These are phyloP conservation scores for Ciborinia camelliae DNA, from an alignment of 2,329 filamentous ascomycete species.

Conservation along the genomic window DNA sequence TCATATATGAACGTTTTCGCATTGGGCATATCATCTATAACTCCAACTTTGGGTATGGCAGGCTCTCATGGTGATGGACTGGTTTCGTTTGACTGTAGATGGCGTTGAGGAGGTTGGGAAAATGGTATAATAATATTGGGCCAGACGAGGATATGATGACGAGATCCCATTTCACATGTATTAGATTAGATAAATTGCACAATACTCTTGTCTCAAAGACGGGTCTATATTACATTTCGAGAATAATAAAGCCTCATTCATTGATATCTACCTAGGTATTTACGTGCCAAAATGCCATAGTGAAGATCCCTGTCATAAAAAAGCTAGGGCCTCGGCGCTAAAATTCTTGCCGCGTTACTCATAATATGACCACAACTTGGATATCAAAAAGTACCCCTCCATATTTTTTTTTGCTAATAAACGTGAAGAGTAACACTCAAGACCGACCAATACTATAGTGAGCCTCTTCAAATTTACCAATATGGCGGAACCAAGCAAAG, in stretches of 20 bases:
- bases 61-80: no score
- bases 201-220: background rate
- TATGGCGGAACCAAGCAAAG: constrained; percentile 27
- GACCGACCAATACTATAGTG: background rate
- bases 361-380: constrained; percentile 4
- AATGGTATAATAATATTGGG: background rate
- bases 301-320: constrained; percentile 8
- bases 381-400: constrained; percentile 17
- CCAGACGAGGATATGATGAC: background rate
- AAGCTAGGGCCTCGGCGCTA: constrained; percentile 14
- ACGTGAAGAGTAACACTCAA: background rate
- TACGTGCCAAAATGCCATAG: no score
- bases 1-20: background rate
- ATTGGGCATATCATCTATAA: background rate
- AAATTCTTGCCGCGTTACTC: constrained; percentile 19
- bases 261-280: no score
- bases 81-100: no score
- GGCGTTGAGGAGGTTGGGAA: background rate
- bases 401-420: background rate
- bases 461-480: background rate
- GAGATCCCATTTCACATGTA: background rate
- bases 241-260: background rate
- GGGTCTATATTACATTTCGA: no score
- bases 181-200: background rate
- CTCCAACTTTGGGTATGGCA: background rate